Conservation (phyloP, 169 alveolate species). For the Plasmodium coatneyi region DNA sequence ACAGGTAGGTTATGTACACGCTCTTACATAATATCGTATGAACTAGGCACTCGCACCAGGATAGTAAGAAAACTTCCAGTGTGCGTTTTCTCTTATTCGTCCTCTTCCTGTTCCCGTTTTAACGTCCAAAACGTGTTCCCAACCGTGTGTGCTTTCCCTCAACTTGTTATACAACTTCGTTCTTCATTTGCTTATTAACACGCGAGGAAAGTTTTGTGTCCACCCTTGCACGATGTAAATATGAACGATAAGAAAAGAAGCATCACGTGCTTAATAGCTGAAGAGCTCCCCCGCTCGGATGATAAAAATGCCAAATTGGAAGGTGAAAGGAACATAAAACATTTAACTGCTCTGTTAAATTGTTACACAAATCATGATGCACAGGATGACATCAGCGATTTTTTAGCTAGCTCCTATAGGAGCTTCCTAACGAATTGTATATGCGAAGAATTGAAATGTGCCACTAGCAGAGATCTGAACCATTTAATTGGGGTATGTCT, state of each 20-base stretch:
- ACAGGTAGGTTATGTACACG: not conserved
- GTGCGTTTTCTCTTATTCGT: not conserved
- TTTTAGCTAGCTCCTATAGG: slow-evolving; percentile 40
- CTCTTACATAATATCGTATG: not conserved
- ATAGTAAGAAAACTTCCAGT: not conserved
- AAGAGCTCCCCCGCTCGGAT: not conserved
- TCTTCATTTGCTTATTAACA: not conserved
- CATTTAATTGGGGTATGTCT: slow-evolving; percentile 30
- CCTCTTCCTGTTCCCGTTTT: not conserved
- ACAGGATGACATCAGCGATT: slow-evolving; percentile 59
- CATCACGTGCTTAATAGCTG: not conserved
- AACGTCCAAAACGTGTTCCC: not conserved
- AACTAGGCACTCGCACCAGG: not conserved
- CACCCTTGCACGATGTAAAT: not conserved
- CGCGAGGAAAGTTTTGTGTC: not conserved
- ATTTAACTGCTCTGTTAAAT: slow-evolving; percentile 33
- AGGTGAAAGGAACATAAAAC: slow-evolving; percentile 7
- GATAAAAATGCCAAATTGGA: not conserved
- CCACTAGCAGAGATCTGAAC: not conserved
- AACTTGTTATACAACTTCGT: not conserved
- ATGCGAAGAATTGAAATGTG: slow-evolving; percentile 32
- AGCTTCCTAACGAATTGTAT: slow-evolving; percentile 43
- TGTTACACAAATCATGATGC: slow-evolving; percentile 9
- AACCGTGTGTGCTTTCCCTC: not conserved
- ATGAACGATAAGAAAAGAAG: slow-evolving; percentile 35